Evolutionary conservation across 2,329 filamentous ascomycete genomes (phyloP).

Genomic region (Elsinoe ampelina): DNA sequence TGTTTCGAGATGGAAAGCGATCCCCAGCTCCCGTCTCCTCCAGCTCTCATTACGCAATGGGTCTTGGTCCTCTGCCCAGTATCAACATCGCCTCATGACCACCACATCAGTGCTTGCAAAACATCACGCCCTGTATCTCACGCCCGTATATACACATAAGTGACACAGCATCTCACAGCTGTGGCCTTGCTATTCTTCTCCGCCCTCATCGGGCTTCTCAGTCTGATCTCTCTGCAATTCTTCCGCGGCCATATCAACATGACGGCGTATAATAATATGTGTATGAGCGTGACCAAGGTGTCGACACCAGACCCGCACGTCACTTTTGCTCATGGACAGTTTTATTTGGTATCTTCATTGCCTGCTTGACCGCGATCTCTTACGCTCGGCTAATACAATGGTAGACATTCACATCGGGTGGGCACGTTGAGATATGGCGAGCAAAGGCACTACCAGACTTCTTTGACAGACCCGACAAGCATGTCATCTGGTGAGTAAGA

Average conservation of each 20-base stretch:
- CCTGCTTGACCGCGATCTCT: not conserved
- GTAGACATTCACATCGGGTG: conserved; percentile 36
- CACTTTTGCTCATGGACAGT: conserved; percentile 33
- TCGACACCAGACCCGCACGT: conserved; percentile 39
- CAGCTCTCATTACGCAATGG: not conserved
- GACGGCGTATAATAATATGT: conserved; percentile 26
- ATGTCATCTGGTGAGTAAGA: conserved; percentile 30
- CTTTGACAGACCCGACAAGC: conserved; percentile 29
- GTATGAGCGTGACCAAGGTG: conserved; percentile 34
- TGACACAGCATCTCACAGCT: not conserved
- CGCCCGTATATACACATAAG: not conserved
- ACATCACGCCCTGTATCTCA: not conserved
- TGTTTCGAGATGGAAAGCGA: not conserved
- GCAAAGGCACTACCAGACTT: conserved; percentile 33
- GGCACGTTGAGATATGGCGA: conserved; percentile 37
- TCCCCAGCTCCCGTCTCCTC: not conserved
- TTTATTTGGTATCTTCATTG: conserved; percentile 31
- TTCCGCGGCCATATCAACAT: conserved; percentile 9
- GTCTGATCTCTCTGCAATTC: not conserved
- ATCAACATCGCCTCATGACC: not conserved
- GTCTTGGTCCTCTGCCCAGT: not conserved
- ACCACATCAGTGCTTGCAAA: not conserved
- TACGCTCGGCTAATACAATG: not conserved
- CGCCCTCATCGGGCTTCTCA: conserved; percentile 8
- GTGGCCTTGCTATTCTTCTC: not conserved